Evolutionary conservation across 257 asterid genomes (phyloP), one percentile per base, ranked within the genome.

Genomic region (Forsythia suspensa): DNA sequence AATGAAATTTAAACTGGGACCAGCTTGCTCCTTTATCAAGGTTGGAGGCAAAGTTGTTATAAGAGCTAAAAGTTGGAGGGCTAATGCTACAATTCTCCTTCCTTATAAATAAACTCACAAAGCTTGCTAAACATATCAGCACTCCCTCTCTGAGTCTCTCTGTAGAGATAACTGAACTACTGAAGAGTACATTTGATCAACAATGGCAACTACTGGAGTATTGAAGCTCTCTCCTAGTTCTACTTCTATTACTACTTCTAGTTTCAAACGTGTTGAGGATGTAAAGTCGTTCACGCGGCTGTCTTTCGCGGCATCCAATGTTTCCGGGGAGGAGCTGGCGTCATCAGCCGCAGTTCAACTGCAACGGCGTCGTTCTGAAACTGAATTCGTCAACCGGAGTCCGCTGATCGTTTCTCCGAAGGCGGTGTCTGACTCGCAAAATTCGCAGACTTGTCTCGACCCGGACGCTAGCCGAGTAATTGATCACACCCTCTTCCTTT

Each of bases 341-440:
- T 46, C 79, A 24, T 46, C 80, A 2, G 18, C 76, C 48, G 81
- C 73, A 8, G 71, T 71, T n/a, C 73, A 29, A 20, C 6, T 79
- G 24, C 77, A 55, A 74, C 87, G 86, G 65, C 83, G 82, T 63
- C 82, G 82, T 70, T 76, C 72, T 3, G 80, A 61, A 37, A 83
- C 46, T 6, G 46, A 75, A 40, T 77, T 61, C 46, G 83, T 52
- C 5, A 59, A 72, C 0, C 84, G 87, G 63, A 79, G 41, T 52
- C 90, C 94, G 71, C 20, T 86, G 71, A 80, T 91, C 75, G 89
- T 94, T 3, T 90, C 96, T 37, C 98, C 98, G 9, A 91, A 89
- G 80, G 98, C 97, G 37, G 97, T 92, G 59, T 94, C 98, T 24
- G 98, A 94, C 86, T 94, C 98, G 44, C 97, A 89, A 79, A 94